Evolutionary conservation across 2,329 filamentous ascomycete genomes (phyloP), one percentile per base, ranked within the genome.

Genomic region (Ophiostoma montium): DNA sequence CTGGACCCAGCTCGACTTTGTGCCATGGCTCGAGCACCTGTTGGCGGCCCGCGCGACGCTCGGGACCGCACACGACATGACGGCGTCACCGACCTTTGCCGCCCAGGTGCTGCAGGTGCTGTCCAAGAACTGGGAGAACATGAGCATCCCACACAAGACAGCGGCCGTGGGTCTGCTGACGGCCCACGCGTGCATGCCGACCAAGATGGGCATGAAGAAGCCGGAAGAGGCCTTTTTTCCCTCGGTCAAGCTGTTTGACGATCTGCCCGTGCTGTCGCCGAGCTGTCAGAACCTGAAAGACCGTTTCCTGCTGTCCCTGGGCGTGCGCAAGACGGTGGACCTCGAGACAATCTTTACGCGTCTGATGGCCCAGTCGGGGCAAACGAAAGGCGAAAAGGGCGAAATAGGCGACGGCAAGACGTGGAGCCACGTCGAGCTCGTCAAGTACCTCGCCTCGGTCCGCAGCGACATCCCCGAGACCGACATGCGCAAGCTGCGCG

Each of bases 241-340:
- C 2, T 84, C 79, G n/a, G 92, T 98, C 35, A 92, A 87, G 62
- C 70, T 98, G 0, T 98, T 98, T 59, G 88, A 95, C 53, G 92
- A 98, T 61, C 70, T 98, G 15, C 89, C 92, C 0, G 81, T 83
- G 12, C 19, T 56, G 2, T 80, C 96, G 2, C 77, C 82, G 55
- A 79, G 78, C 12, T 79, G 89, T 39, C 79, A 82, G 36, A 78
- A 80, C 31, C 76, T 95, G 12, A 96, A 95, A 61, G 90, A 96
- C 42, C 95, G 94, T 62, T 86, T 98, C 53, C 66, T 98, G 39
- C 68, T 75, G 3, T 77, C 85, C 2, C 70, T 98, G 31, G 90
- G 92, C 3, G 89, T 98, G 23, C 80, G 92, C 52, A 96, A 96
- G 67, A 98, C 92, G 0, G 82, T 98, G 18, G 92, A 98, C 57